Conservation (phyloP, 306 rosid species). For the Carpinus fangiana region DNA sequence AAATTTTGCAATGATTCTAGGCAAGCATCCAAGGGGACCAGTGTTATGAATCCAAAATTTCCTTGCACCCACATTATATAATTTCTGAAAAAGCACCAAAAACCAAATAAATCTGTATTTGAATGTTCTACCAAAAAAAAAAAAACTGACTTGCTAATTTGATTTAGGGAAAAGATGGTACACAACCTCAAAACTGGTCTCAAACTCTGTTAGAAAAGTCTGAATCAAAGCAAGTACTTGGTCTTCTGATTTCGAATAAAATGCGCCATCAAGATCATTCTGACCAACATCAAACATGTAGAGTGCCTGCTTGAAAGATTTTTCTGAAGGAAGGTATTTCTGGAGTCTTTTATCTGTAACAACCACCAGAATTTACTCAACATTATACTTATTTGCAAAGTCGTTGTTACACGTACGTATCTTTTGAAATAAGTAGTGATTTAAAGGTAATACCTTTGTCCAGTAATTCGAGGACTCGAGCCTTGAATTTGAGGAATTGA, state of each 20-base stretch:
- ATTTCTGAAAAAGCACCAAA: conserved; percentile 25
- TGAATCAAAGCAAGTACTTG: conserved; percentile 33
- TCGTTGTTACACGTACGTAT: too few species aligned
- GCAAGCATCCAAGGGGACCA: conserved; percentile 48
- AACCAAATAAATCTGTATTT: background rate
- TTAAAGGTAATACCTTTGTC: conserved; percentile 25
- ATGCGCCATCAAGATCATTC: conserved; percentile 43
- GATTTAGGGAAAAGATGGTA: background rate
- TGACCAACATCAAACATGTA: conserved; percentile 44
- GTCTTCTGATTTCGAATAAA: conserved; percentile 28
- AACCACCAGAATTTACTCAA: background rate
- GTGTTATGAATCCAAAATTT: conserved; percentile 48
- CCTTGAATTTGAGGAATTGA: conserved; percentile 36
- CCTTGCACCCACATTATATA: conserved; percentile 35
- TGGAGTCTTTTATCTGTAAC: conserved; percentile 25
- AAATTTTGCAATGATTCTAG: conserved; percentile 31
- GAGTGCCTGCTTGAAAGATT: conserved; percentile 34
- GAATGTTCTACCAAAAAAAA: background rate
- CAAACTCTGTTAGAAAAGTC: conserved; percentile 28
- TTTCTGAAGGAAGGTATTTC: conserved; percentile 30
- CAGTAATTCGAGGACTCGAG: conserved; percentile 28
- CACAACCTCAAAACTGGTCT: conserved; percentile 30
- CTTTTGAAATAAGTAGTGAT: background rate
- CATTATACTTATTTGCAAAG: background rate
- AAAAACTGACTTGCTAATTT: background rate